A percentile compares a stretch with the other conserved stretches of the same genome.
Evolutionary conservation across 305 asterid genomes (phyloP).

Genomic region (Ajuga reptans): DNA sequence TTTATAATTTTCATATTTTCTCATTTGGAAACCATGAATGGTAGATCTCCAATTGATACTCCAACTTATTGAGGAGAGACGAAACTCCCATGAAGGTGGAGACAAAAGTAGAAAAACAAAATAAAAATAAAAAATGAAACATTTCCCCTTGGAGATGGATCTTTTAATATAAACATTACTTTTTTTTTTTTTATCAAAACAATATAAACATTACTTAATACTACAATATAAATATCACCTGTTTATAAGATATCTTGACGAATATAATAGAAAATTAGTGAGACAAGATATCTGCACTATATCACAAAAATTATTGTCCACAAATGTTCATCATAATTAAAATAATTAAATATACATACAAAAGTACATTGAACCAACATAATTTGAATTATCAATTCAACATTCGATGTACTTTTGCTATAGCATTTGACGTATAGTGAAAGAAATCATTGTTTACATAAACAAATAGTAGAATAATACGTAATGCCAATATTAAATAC

Average conservation of each 20-base stretch:
- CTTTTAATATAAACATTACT: too few species aligned
- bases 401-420: slow-evolving; percentile 30
- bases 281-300: background rate
- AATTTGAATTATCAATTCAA: slow-evolving; percentile 20
- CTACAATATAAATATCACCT: background rate
- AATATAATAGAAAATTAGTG: background rate
- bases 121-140: too few species aligned
- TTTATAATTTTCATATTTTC: too few species aligned
- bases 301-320: slow-evolving; percentile 2
- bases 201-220: too few species aligned
- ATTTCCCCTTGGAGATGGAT: too few species aligned
- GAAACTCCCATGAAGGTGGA: too few species aligned
- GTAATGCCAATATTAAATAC: slow-evolving; percentile 19
- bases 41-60: too few species aligned
- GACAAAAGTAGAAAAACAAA: too few species aligned
- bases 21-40: too few species aligned
- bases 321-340: slow-evolving; percentile 19
- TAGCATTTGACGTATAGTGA: slow-evolving; percentile 20
- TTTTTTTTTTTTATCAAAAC: too few species aligned
- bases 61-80: too few species aligned
- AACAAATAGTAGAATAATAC: slow-evolving; percentile 3
- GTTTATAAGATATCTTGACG: background rate
- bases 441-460: slow-evolving; percentile 14
- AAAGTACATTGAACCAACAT: slow-evolving; percentile 26
- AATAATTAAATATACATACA: slow-evolving; percentile 6